phyloP scores from a whole-genome alignment of 1,139 yeast species.

The Yamadazyma friedrichii region DNA sequence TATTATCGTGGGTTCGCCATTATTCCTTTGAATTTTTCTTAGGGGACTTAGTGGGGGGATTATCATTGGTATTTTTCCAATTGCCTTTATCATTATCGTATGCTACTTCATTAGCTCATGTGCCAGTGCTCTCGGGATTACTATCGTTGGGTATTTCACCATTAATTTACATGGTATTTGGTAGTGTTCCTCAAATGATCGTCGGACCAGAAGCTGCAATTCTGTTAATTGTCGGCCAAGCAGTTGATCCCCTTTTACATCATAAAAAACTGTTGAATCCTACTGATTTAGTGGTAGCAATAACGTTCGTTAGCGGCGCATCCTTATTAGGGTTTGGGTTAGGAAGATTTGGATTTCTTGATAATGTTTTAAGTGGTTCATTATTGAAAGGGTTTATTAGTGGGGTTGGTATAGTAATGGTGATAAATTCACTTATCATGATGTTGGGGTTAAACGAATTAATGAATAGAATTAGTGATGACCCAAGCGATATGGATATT shows the following conservation, averaged over 20 bases:
- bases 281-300: constrained; percentile 65
- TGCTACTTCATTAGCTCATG: constrained; percentile 87
- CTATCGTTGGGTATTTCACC: constrained; percentile 84
- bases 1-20: constrained; percentile 72
- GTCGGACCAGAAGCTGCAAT: constrained; percentile 98
- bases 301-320: constrained; percentile 78
- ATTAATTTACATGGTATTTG: constrained; percentile 73
- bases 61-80: constrained; percentile 88
- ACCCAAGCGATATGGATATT: constrained; percentile 49
- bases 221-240: constrained; percentile 87
- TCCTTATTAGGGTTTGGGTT: constrained; percentile 75
- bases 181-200: constrained; percentile 94
- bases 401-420: constrained; percentile 92
- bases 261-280: constrained; percentile 53
- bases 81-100: constrained; percentile 87
- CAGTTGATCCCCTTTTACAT: constrained; percentile 66
- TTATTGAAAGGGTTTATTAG: constrained; percentile 85
- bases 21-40: constrained; percentile 53
- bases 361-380: constrained; percentile 81
- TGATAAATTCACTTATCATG: constrained; percentile 70
- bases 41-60: constrained; percentile 83
- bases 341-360: constrained; percentile 82
- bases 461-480: constrained; percentile 30
- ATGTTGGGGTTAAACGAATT: constrained; percentile 63
- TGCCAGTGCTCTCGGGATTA: constrained; percentile 84